Evolutionary conservation across 192 early-diverging fungal genomes (phyloP).

Genomic region (Backusella tarrabulga): DNA sequence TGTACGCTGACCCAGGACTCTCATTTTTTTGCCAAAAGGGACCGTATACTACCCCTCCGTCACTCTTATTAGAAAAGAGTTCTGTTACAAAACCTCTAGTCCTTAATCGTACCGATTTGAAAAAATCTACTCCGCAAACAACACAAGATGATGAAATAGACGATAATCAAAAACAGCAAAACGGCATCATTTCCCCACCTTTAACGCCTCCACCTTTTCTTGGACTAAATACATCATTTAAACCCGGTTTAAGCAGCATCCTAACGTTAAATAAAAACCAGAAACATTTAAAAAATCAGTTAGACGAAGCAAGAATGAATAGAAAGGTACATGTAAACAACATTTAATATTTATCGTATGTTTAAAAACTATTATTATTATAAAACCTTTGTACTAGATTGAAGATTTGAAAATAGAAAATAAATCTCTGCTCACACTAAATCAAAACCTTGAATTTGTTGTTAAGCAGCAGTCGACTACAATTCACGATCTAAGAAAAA

Average conservation of each 20-base stretch:
- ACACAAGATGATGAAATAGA: not conserved
- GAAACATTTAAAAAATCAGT: not conserved
- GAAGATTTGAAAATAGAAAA: constrained; percentile 29
- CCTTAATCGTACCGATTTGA: not conserved
- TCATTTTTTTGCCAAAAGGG: constrained; percentile 13
- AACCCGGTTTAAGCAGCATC: not conserved
- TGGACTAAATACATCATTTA: not conserved
- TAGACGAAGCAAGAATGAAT: constrained; percentile 21
- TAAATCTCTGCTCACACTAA: constrained; percentile 14
- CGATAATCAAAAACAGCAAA: not conserved
- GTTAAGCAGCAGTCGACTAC: constrained; percentile 15
- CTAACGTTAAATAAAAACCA: not conserved
- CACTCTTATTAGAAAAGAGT: not conserved
- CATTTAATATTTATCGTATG: not conserved
- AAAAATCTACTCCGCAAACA: not conserved
- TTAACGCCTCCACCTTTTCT: constrained; percentile 1
- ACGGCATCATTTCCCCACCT: not conserved
- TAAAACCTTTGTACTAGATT: constrained; percentile 13
- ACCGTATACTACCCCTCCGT: not conserved
- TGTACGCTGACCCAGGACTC: not conserved
- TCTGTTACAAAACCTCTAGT: not conserved
- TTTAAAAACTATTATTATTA: not conserved
- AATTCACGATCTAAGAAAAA: constrained; percentile 19
- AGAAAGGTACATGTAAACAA: constrained; percentile 16
- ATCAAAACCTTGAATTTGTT: constrained; percentile 13